Evolutionary conservation across 768 basidiomycete species (phyloP), one percentile per base, ranked within the genome.

Genomic region (Pulveroboletus sp.): DNA sequence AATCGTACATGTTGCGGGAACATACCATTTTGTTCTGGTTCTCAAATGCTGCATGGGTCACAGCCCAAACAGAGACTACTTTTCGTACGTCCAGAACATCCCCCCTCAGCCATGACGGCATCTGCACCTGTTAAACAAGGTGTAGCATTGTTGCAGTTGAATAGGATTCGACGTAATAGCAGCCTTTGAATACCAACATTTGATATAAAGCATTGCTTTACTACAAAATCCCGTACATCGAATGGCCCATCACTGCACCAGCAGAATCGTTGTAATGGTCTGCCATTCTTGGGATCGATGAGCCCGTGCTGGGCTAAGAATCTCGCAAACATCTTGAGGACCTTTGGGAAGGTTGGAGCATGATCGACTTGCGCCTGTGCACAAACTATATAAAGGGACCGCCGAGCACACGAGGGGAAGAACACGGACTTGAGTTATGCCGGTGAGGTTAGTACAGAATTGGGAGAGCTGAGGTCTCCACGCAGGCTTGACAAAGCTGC

Each of bases 191-290:
- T 47, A 71, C 74, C 55, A 47, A 85, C 86, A 66, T 83, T 80
- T 40, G 90, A 92, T 58, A 93, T 89, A 65, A 90, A 92, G 62
- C 85, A 91, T 65, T 93, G 90, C 66, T 93, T 94, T 41, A 89
- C 82, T 47, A 92, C 80, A 58, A 93, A 92, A 69, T 93, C 87
- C 52, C 87, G 77, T 41, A 93, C 66, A 65, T 91, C 90, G 57
- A 80, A 91, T 14, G 90, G 89, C 3, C 90, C 89, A 62, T 92
- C 90, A 45, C 79, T 85, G 66, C 86, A 90, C 87, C 87, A 90
- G 64, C 84, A 85, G 63, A 84, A 90, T 20, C 78, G 82, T 51
- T 76, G 68, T 40, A 84, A 71, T 6, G 74, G 77, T 52, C 75
- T 73, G 42, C 80, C 81, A 19, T 76, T 82, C 45, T 69, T 70